Evolutionary conservation across 371 early-diverging fungal species (phyloP).

Genomic region (Syncephalastrum sp.): DNA sequence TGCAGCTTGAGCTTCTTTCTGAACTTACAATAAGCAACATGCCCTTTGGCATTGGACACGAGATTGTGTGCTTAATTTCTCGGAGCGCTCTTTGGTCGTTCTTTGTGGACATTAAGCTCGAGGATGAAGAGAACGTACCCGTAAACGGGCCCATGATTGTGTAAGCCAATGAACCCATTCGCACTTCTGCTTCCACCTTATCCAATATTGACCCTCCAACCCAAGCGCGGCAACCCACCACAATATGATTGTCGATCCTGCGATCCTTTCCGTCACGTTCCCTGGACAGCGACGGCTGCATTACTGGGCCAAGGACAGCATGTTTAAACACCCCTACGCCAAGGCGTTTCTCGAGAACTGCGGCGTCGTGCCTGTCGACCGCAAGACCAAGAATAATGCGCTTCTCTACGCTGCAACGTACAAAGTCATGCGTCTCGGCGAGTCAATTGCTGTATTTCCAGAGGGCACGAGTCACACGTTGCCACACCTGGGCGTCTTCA

Average conservation of each 20-base stretch:
- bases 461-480: conserved; percentile 58
- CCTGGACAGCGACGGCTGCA: conserved; percentile 50
- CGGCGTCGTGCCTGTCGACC: conserved; percentile 61
- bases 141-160: conserved; percentile 38
- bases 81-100: conserved; percentile 51
- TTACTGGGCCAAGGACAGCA: conserved; percentile 59
- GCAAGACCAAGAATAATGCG: conserved; percentile 54
- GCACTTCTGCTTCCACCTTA: neutral
- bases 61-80: conserved; percentile 39
- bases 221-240: conserved; percentile 52
- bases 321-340: conserved; percentile 47
- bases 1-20: neutral
- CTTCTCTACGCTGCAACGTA: conserved; percentile 48
- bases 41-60: conserved; percentile 50
- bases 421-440: conserved; percentile 46
- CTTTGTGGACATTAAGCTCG: conserved; percentile 40
- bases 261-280: conserved; percentile 45
- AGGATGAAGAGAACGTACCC: conserved; percentile 38
- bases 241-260: conserved; percentile 62
- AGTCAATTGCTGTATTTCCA: conserved; percentile 58
- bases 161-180: conserved; percentile 21
- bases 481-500: conserved; percentile 40
- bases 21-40: conserved; percentile 16
- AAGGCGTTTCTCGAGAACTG: conserved; percentile 36
- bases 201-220: neutral